Evolutionary conservation across 202 grass and related monocot species (phyloP).

Genomic region (Cymbopogon flexuosus): DNA sequence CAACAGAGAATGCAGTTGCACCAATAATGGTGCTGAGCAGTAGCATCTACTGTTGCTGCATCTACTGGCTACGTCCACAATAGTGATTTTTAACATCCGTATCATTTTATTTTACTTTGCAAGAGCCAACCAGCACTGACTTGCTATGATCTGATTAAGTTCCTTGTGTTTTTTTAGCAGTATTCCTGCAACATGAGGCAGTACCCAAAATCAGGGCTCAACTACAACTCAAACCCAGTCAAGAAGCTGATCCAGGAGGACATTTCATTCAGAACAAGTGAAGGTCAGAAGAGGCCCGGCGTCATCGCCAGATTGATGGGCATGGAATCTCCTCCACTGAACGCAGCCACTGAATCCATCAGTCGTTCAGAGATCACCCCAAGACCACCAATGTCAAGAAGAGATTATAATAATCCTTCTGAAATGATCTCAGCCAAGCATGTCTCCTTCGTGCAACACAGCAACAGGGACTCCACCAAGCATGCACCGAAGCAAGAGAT

Average conservation of each 20-base stretch:
- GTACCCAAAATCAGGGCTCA: conserved; percentile 43
- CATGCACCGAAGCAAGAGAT: conserved; percentile 27
- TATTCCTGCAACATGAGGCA: conserved; percentile 51
- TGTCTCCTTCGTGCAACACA: conserved; percentile 41
- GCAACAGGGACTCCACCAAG: conserved; percentile 29
- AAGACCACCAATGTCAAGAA: conserved; percentile 30
- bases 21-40: conserved; percentile 19
- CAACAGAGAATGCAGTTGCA: too few species aligned
- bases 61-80: background rate
- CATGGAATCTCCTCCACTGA: conserved; percentile 67
- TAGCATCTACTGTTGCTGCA: conserved; percentile 21
- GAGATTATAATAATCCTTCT: conserved; percentile 1
- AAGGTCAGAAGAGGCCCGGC: conserved; percentile 51
- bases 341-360: conserved; percentile 19
- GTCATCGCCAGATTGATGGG: conserved; percentile 93
- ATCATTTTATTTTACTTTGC: background rate
- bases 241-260: conserved; percentile 68
- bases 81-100: background rate
- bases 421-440: conserved; percentile 35
- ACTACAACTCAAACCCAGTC: conserved; percentile 21
- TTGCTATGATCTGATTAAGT: conserved; percentile 13
- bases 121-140: background rate
- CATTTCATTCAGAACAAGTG: conserved; percentile 42
- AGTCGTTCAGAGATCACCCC: background rate
- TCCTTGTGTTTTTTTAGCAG: conserved; percentile 43